phyloP scores from a whole-genome alignment of 139 green algal species.

The Tetratostichococcus sp. region DNA sequence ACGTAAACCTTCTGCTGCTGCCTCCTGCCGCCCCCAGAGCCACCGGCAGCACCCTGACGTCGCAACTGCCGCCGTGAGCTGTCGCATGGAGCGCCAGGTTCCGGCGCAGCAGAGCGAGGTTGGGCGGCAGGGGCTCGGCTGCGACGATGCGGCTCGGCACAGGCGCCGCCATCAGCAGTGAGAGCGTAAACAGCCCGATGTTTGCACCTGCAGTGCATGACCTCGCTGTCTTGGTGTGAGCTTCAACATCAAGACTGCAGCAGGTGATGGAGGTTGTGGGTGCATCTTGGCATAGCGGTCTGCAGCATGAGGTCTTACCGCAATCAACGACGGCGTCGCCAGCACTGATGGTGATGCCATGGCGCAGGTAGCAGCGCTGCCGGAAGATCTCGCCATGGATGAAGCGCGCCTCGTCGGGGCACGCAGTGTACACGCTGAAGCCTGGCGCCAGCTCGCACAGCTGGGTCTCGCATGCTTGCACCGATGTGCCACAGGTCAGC shows the following conservation, averaged over 20 bases:
- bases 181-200: conserved; percentile 31
- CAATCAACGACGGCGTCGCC: conserved; percentile 22
- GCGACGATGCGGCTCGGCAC: conserved; percentile 1
- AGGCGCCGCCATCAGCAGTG: not conserved
- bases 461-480: not conserved
- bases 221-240: no score
- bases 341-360: conserved; percentile 10
- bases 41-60: conserved; percentile 10
- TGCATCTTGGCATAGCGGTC: no score
- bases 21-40: not conserved
- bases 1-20: conserved; percentile 1
- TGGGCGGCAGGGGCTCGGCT: conserved; percentile 24
- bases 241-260: no score
- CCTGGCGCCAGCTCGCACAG: not conserved
- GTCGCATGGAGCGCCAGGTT: conserved; percentile 20
- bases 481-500: not conserved
- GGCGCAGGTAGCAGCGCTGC: conserved; percentile 18
- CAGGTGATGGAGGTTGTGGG: no score
- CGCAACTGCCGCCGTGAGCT: not conserved
- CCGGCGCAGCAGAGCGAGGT: conserved; percentile 7
- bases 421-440: not conserved
- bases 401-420: conserved; percentile 8
- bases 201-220: conserved; percentile 26
- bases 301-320: no score
- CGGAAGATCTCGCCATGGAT: conserved; percentile 11